Evolutionary conservation across 495 filamentous ascomycete genomes (phyloP), one percentile per base, ranked within the genome.

Genomic region (Tuber magnatum): DNA sequence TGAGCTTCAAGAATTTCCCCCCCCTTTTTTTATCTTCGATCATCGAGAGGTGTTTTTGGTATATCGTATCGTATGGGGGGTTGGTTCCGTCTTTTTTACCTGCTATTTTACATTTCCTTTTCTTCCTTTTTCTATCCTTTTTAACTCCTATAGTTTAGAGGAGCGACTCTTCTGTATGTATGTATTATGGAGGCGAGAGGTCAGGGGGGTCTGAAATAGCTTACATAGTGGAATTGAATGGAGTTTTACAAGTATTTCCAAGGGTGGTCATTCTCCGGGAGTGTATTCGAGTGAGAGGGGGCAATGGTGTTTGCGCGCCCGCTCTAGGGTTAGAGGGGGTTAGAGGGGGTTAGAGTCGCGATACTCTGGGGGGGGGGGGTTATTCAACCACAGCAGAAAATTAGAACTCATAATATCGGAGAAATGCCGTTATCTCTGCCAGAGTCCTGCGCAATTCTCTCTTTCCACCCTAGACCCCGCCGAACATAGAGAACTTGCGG

Each of bases 101-200:
- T 12, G 41, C 22, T 12, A 42, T 32, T 39, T 46, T n/a, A 51
- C 69, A 38, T 38, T 40, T 28, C 61, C 56, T 75, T 69, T 71
- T 42, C 22, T 61, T 40, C n/a, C 43, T 22, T 78, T 56, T 69
- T 44, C 56, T 65, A 65, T 20, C 28, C 56, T 65, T 65, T 65
- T 28, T 28, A 65, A 20, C 56, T 65, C 56, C 28, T 8, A 65
- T 65, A 35, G 56, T 65, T 65, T 65, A 65, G 56, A 65, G 56
- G 56, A 18, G 56, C 56, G 56, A 35, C 35, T 35, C 56, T 65
- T 65, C 14, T 65, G 24, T 61, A 61, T 65, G 56, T 65, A 65
- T 65, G 56, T 65, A 65, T 65, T 65, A 65, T 65, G 56, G 56
- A 20, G 56, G 32, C 4, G 28, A 65, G n/a, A 3, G 51, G 51